phyloP scores from a whole-genome alignment of 73 alveolate species.

The Uronychia binucleata region DNA sequence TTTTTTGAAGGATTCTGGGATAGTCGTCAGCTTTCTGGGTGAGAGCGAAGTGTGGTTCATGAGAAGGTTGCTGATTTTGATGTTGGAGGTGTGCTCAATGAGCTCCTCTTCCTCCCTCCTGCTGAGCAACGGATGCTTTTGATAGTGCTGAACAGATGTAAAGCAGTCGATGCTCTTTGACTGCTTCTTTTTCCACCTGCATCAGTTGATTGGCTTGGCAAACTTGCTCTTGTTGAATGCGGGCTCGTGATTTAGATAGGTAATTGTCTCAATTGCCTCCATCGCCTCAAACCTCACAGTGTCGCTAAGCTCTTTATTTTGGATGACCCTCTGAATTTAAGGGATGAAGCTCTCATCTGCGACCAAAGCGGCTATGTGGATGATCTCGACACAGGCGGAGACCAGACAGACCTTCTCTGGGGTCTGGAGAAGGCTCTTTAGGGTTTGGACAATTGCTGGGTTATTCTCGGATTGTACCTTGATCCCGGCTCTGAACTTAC shows the following conservation, averaged over 20 bases:
- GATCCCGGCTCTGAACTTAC: background rate
- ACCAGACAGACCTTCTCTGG: background rate
- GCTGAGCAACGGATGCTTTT: background rate
- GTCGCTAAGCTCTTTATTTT: background rate
- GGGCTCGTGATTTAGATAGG: background rate
- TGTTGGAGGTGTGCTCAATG: background rate
- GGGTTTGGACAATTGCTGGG: background rate
- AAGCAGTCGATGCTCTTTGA: background rate
- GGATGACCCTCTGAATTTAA: background rate
- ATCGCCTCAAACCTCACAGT: background rate
- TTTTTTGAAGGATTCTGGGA: no score
- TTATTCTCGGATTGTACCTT: background rate
- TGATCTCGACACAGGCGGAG: background rate
- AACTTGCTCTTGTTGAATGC: background rate
- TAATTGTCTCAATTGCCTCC: background rate
- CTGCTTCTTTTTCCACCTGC: background rate
- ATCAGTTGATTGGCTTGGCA: background rate
- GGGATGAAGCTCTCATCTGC: background rate
- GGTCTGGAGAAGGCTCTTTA: background rate
- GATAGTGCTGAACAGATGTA: background rate
- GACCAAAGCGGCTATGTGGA: background rate
- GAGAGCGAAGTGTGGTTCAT: background rate
- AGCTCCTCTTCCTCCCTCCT: background rate
- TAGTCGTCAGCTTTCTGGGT: background rate
- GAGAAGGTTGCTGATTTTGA: background rate